Evolutionary conservation across 2,329 filamentous ascomycete species (phyloP).

Genomic region (Rhynchosporium agropyri): DNA sequence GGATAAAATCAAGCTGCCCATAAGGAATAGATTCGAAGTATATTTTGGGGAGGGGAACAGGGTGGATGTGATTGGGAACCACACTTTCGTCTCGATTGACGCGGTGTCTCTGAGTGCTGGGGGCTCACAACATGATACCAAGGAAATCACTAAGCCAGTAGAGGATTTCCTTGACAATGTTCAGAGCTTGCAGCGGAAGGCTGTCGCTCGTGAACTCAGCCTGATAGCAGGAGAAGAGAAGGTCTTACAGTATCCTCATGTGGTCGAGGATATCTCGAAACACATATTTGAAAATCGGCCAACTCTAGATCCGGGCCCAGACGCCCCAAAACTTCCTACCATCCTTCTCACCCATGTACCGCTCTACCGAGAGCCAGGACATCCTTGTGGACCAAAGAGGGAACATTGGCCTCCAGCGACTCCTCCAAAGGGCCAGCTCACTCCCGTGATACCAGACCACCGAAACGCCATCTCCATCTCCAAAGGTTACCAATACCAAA

Average conservation of each 20-base stretch:
- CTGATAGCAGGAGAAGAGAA: constrained; percentile 61
- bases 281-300: constrained; percentile 45
- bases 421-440: constrained; percentile 59
- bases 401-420: constrained; percentile 79
- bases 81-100: constrained; percentile 92
- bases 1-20: constrained; percentile 76
- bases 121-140: constrained; percentile 52
- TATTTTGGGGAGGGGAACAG: constrained; percentile 93
- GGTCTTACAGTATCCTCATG: constrained; percentile 59
- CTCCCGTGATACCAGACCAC: constrained; percentile 61
- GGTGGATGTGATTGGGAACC: constrained; percentile 90
- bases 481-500: constrained; percentile 93
- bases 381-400: constrained; percentile 82
- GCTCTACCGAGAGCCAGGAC: constrained; percentile 78
- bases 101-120: constrained; percentile 82
- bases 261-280: constrained; percentile 55
- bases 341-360: constrained; percentile 91
- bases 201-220: constrained; percentile 69
- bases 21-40: constrained; percentile 80
- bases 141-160: constrained; percentile 74
- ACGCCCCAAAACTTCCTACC: constrained; percentile 71
- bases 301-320: constrained; percentile 48
- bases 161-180: constrained; percentile 75
- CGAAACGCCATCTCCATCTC: constrained; percentile 77
- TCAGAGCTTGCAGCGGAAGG: constrained; percentile 65